Percentiles rank a stretch among this genome's conserved stretches.
Conservation (phyloP, 768 basidiomycete species). For the Lactarius akahatsu region DNA sequence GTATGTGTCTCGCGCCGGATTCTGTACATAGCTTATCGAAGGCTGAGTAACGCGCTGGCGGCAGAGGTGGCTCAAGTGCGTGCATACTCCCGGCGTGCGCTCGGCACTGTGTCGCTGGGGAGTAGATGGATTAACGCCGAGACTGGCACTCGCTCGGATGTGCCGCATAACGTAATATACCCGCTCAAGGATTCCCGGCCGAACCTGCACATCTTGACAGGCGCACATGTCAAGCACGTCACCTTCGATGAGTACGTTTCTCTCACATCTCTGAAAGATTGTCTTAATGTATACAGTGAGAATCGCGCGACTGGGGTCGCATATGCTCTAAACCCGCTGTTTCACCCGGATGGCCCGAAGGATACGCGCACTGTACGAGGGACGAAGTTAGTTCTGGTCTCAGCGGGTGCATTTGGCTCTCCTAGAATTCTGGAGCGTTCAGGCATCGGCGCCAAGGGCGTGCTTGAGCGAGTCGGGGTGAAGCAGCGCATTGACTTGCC, state of each 20-base stretch:
- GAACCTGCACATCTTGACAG: conserved; percentile 38
- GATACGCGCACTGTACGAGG: conserved; percentile 33
- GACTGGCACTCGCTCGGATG: conserved; percentile 57
- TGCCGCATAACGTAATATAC: conserved; percentile 45
- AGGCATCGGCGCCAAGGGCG: conserved; percentile 39
- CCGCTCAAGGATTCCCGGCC: conserved; percentile 32
- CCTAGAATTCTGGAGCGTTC: conserved; percentile 56
- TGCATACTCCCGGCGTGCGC: not conserved
- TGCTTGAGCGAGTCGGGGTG: conserved; percentile 36
- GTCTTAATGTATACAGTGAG: conserved; percentile 30
- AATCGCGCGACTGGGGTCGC: conserved; percentile 42
- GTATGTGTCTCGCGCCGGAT: conserved; percentile 21
- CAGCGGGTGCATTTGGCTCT: conserved; percentile 44
- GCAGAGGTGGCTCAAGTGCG: conserved; percentile 59
- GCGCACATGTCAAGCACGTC: conserved; percentile 39
- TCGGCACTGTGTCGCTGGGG: not conserved
- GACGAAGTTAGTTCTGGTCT: conserved; percentile 40
- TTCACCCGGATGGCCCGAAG: conserved; percentile 29
- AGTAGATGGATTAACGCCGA: conserved; percentile 52
- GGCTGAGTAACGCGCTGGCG: conserved; percentile 12
- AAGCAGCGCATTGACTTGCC: conserved; percentile 38
- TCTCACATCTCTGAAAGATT: not conserved
- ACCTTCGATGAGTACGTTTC: conserved; percentile 37
- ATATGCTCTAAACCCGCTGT: conserved; percentile 34
- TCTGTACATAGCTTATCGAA: not conserved